Percentiles rank a stretch among this genome's conserved stretches.
Evolutionary conservation across 1,284 basidiomycete species (phyloP).

Genomic region (Irpex sp.): DNA sequence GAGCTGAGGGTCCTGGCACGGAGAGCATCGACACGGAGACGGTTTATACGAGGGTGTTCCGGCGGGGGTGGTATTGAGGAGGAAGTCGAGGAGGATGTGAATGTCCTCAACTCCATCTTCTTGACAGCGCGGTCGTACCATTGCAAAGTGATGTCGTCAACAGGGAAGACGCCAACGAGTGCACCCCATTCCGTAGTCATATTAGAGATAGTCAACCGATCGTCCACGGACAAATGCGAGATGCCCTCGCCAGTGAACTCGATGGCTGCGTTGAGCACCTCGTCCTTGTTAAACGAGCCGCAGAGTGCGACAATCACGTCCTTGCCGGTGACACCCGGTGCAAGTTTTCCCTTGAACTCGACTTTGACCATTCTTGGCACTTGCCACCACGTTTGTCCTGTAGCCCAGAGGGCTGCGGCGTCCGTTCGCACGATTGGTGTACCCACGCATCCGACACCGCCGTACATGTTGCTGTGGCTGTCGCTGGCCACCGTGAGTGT

Average conservation of each 20-base stretch:
- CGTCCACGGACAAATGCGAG: constrained; percentile 80
- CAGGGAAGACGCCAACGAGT: constrained; percentile 92
- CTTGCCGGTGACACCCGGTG: constrained; percentile 94
- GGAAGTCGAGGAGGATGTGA: constrained; percentile 47
- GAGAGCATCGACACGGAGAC: constrained; percentile 65
- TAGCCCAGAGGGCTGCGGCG: constrained; percentile 96
- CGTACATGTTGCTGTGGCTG: constrained; percentile 99
- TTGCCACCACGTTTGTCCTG: constrained; percentile 99
- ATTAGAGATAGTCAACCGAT: constrained; percentile 93
- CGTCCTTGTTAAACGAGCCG: constrained; percentile 95
- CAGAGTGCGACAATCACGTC: constrained; percentile 98
- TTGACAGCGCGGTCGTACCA: constrained; percentile 88
- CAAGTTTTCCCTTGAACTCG: constrained; percentile 80
- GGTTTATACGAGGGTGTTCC: constrained; percentile 87
- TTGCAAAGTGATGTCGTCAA: constrained; percentile 76
- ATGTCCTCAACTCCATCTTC: constrained; percentile 80
- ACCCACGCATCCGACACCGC: constrained; percentile 94
- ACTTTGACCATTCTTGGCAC: constrained; percentile 96
- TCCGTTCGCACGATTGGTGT: constrained; percentile 96
- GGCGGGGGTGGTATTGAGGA: constrained; percentile 66
- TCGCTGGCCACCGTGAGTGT: constrained; percentile 95
- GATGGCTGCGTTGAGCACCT: constrained; percentile 97
- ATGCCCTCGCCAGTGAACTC: constrained; percentile 97
- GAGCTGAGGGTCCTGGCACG: constrained; percentile 58
- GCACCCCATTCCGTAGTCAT: constrained; percentile 99